phyloP scores from a whole-genome alignment of 2,329 filamentous ascomycete genomes.

The Elsinoe australis region DNA sequence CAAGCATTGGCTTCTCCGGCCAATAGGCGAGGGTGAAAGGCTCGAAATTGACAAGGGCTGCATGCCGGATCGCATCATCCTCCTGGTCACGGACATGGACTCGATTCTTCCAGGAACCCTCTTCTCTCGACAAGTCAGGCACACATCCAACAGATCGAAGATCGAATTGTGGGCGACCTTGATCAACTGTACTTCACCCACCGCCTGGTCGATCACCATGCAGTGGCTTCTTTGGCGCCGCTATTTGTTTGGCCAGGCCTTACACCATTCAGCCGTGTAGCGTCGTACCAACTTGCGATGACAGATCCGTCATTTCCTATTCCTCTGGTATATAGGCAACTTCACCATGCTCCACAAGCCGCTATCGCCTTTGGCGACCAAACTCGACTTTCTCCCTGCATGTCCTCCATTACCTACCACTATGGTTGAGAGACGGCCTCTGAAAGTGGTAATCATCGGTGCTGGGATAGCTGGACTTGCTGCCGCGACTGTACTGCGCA shows the following conservation, averaged over 20 bases:
- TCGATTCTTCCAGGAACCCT: not conserved
- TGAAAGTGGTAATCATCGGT: slow-evolving; percentile 18
- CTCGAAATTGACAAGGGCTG: no score
- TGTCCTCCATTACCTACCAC: not conserved
- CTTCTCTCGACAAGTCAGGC: slow-evolving; percentile 5
- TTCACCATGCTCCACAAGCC: not conserved
- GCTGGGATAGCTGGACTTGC: slow-evolving; percentile 19
- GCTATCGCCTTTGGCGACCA: not conserved
- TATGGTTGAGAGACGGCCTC: slow-evolving; percentile 6
- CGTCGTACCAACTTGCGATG: slow-evolving; percentile 10
- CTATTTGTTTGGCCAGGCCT: slow-evolving; percentile 2
- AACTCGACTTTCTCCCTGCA: not conserved
- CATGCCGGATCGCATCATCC: no score
- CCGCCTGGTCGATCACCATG: slow-evolving; percentile 15
- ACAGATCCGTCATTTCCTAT: not conserved
- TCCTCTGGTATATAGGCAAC: not conserved
- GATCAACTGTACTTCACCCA: no score
- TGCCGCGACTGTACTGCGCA: slow-evolving; percentile 17
- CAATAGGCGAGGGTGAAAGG: not conserved
- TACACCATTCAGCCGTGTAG: not conserved
- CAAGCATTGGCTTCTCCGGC: not conserved
- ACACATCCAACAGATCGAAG: slow-evolving; percentile 8
- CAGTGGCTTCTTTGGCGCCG: not conserved
- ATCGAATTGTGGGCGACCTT: not conserved
- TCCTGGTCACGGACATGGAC: no score